Conservation (phyloP, 2,329 filamentous ascomycete species). For the Colletotrichum neosansevieriae region DNA sequence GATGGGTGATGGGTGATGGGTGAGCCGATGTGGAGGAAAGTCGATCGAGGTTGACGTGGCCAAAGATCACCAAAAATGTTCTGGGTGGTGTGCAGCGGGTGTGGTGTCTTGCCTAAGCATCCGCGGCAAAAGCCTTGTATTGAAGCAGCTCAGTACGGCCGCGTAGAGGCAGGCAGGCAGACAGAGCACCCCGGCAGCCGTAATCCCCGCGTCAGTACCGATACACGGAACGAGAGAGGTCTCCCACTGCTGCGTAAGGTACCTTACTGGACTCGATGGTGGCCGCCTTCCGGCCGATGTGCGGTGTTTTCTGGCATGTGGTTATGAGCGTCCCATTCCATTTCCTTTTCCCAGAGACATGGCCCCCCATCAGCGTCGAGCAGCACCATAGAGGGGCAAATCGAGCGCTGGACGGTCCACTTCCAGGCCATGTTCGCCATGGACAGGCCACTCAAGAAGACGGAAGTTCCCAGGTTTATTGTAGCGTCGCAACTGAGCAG, state of each 20-base stretch:
- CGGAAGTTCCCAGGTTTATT: slow-evolving; percentile 33
- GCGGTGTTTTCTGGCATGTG: slow-evolving; percentile 45
- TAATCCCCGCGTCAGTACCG: not conserved
- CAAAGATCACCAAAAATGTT: slow-evolving; percentile 13
- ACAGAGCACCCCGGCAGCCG: not conserved
- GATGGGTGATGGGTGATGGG: slow-evolving; percentile 9
- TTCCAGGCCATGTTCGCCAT: slow-evolving; percentile 25
- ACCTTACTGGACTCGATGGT: slow-evolving; percentile 1
- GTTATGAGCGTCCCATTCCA: slow-evolving; percentile 16
- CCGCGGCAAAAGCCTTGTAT: not conserved
- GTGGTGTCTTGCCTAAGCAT: not conserved
- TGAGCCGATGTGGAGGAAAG: slow-evolving; percentile 17
- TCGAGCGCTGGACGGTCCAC: slow-evolving; percentile 35
- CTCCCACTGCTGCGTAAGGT: not conserved
- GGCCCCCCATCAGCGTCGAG: slow-evolving; percentile 10
- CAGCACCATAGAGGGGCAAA: slow-evolving; percentile 26
- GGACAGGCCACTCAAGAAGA: slow-evolving; percentile 29
- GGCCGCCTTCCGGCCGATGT: slow-evolving; percentile 27
- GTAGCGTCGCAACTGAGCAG: slow-evolving; percentile 11
- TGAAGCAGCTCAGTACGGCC: not conserved
- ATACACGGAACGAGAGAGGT: not conserved
- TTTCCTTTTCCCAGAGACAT: slow-evolving; percentile 15
- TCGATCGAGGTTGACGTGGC: slow-evolving; percentile 36
- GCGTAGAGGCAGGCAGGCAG: no score
- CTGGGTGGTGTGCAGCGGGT: slow-evolving; percentile 12